Conservation (phyloP, 164 flowering plant species). For the Chimonanthus praecox region DNA sequence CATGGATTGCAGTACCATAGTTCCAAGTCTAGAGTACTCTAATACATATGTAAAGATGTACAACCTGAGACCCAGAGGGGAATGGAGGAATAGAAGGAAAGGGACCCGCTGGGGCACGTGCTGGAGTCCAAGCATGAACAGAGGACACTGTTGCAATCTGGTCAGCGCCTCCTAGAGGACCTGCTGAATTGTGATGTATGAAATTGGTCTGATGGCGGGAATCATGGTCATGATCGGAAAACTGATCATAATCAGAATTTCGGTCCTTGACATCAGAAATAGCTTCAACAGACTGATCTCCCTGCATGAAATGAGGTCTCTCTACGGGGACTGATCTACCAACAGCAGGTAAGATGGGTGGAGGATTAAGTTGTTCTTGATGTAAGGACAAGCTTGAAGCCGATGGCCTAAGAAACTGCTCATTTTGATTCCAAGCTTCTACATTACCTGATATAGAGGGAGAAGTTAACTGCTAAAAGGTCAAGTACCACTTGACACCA, state of each 20-base stretch:
- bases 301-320: slow-evolving; percentile 34
- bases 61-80: slow-evolving; percentile 59
- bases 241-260: slow-evolving; percentile 62
- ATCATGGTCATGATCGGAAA: slow-evolving; percentile 39
- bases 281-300: slow-evolving; percentile 32
- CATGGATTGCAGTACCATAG: background rate
- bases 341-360: slow-evolving; percentile 25
- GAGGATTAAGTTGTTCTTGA: slow-evolving; percentile 36
- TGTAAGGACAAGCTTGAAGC: slow-evolving; percentile 26
- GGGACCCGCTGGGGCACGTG: slow-evolving; percentile 37
- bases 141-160: slow-evolving; percentile 34
- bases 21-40: background rate
- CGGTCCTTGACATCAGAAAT: slow-evolving; percentile 40
- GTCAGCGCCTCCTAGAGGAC: slow-evolving; percentile 31
- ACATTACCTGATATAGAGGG: slow-evolving; percentile 39
- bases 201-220: slow-evolving; percentile 37
- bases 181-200: slow-evolving; percentile 38
- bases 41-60: slow-evolving; percentile 2
- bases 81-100: slow-evolving; percentile 55
- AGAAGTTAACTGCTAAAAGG: slow-evolving; percentile 18
- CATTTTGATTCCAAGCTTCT: slow-evolving; percentile 29
- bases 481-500: background rate
- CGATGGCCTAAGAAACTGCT: slow-evolving; percentile 19
- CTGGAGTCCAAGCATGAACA: slow-evolving; percentile 46
- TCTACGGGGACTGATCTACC: slow-evolving; percentile 30